A percentile compares a stretch with the other conserved stretches of the same genome.
Evolutionary conservation across 2,329 filamentous ascomycete genomes (phyloP).

Genomic region (Graphilbum ipis-grandicollis): DNA sequence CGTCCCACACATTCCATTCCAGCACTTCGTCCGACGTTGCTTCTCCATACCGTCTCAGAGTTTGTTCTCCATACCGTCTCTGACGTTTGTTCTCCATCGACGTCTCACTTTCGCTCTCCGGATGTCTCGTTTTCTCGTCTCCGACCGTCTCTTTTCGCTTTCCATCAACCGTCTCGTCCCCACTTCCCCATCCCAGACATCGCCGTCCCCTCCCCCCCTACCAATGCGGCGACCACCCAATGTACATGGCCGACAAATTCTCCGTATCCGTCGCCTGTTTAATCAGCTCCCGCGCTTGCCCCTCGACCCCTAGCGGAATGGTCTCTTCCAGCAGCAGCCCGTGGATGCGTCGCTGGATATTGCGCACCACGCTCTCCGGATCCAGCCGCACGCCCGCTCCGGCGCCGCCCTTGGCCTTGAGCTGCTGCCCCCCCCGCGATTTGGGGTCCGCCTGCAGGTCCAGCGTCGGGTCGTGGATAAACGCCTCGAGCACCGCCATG

Average conservation of each 20-base stretch:
- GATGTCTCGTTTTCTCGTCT: too few species aligned
- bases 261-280: conserved; percentile 63
- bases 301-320: conserved; percentile 85
- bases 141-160: too few species aligned
- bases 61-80: too few species aligned
- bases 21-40: too few species aligned
- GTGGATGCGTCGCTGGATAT: conserved; percentile 70
- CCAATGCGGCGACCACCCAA: conserved; percentile 65
- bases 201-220: conserved; percentile 10
- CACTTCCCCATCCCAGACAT: too few species aligned
- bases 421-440: conserved; percentile 41
- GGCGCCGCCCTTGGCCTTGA: not conserved
- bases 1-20: too few species aligned
- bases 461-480: conserved; percentile 89
- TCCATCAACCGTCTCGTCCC: not conserved
- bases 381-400: conserved; percentile 25
- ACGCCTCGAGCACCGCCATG: conserved; percentile 94
- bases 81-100: too few species aligned
- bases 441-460: conserved; percentile 46
- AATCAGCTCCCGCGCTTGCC: conserved; percentile 92
- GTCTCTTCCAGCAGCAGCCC: conserved; percentile 74
- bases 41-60: too few species aligned
- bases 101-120: too few species aligned
- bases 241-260: conserved; percentile 88
- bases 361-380: conserved; percentile 66